phyloP scores from a whole-genome alignment of 1,284 basidiomycete genomes.

The Microstroma glucosiphilum region DNA sequence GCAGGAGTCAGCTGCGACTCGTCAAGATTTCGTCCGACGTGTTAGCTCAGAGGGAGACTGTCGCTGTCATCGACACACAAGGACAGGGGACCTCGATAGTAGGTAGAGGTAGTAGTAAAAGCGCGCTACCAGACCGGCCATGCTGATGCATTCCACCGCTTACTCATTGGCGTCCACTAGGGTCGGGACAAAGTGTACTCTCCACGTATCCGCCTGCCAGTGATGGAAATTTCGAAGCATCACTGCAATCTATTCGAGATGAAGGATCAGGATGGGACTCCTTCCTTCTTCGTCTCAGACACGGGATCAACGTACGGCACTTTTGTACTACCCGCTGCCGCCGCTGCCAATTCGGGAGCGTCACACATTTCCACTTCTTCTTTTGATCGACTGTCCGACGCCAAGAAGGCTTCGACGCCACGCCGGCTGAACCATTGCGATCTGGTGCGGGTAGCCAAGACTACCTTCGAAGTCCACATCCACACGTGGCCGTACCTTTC shows the following conservation, averaged over 20 bases:
- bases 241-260: conserved; percentile 22
- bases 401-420: background rate
- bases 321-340: background rate
- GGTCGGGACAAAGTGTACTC: conserved; percentile 25
- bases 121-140: background rate
- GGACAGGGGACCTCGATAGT: conserved; percentile 9
- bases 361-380: background rate
- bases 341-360: background rate
- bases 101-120: background rate
- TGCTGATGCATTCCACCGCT: background rate
- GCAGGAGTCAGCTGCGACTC: conserved; percentile 16
- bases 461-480: conserved; percentile 2
- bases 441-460: background rate
- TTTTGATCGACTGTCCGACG: background rate
- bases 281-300: conserved; percentile 17
- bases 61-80: conserved; percentile 21
- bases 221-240: conserved; percentile 29
- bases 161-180: background rate
- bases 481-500: background rate
- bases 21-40: conserved; percentile 22
- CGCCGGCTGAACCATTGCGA: background rate
- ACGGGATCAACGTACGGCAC: conserved; percentile 25
- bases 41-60: conserved; percentile 14
- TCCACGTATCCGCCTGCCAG: conserved; percentile 22
- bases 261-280: background rate